Evolutionary conservation across 129 eudicot species (phyloP).

Genomic region (Scalesia atractyloides): DNA sequence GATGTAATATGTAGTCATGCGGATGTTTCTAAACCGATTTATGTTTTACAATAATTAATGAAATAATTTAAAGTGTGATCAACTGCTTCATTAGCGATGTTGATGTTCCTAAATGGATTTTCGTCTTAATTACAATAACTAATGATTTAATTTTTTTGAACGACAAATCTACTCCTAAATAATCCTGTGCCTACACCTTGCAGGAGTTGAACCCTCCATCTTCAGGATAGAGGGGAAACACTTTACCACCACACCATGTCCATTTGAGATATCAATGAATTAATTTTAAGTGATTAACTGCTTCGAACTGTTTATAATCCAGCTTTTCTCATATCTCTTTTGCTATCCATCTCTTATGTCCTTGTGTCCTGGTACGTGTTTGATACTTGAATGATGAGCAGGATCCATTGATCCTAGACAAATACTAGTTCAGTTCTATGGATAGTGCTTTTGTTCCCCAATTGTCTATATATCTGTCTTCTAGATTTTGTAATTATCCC

Average conservation of each 20-base stretch:
- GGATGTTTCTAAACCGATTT: slow-evolving; percentile 15
- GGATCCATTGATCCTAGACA: background rate
- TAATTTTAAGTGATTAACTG: too few relatives aligned
- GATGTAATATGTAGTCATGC: slow-evolving; percentile 16
- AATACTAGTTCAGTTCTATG: background rate
- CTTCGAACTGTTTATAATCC: background rate
- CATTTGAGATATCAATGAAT: too few relatives aligned
- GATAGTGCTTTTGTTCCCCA: background rate
- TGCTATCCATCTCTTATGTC: slow-evolving; percentile 2
- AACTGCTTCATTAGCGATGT: background rate
- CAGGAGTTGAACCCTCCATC: too few relatives aligned
- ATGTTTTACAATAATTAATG: slow-evolving; percentile 2
- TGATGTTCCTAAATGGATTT: too few relatives aligned
- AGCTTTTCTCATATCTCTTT: background rate
- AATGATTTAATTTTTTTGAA: too few relatives aligned
- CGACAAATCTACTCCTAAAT: too few relatives aligned
- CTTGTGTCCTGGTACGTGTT: background rate
- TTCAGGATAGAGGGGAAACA: too few relatives aligned
- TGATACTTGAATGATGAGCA: slow-evolving; percentile 1
- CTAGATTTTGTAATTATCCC: background rate
- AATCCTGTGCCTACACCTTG: too few relatives aligned
- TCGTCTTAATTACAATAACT: too few relatives aligned
- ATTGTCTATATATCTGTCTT: background rate
- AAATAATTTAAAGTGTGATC: slow-evolving; percentile 3
- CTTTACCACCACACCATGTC: too few relatives aligned